Evolutionary conservation across 495 filamentous ascomycete genomes (phyloP).

Genomic region (Terfezia boudieri): DNA sequence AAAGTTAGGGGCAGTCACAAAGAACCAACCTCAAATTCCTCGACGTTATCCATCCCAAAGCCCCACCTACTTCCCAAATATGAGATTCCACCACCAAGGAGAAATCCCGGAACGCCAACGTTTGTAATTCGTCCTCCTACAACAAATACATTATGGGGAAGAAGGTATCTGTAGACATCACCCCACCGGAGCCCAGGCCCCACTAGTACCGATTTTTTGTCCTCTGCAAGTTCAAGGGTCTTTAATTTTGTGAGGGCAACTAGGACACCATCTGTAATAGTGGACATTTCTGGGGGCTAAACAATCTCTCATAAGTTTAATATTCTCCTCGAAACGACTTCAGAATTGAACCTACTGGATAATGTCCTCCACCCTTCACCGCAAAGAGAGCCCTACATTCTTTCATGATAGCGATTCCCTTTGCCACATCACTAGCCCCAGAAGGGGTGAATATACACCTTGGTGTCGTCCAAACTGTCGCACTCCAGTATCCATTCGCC

Average conservation of each 20-base stretch:
- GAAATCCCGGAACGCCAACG: conserved; percentile 25
- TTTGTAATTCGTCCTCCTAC: conserved; percentile 28
- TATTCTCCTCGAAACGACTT: neutral
- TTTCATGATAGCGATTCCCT: neutral
- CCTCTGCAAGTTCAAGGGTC: neutral
- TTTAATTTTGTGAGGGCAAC: neutral
- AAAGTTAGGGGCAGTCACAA: too few species aligned
- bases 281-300: neutral
- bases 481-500: neutral
- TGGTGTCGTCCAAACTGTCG: neutral
- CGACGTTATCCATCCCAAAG: conserved; percentile 20
- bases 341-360: neutral
- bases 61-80: conserved; percentile 20
- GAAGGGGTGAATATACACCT: neutral
- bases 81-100: conserved; percentile 21
- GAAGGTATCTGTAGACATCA: conserved; percentile 27
- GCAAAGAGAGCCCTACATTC: neutral
- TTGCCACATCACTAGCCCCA: neutral
- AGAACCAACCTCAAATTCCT: conserved; percentile 12
- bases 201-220: conserved; percentile 7
- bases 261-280: neutral
- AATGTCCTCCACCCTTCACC: neutral
- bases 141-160: conserved; percentile 25
- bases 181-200: conserved; percentile 32
- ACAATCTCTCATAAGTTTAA: neutral